These are phyloP conservation scores for Phytophthora palmivora DNA, from an alignment of 352 stramenopile species.

Conservation along the genomic window DNA sequence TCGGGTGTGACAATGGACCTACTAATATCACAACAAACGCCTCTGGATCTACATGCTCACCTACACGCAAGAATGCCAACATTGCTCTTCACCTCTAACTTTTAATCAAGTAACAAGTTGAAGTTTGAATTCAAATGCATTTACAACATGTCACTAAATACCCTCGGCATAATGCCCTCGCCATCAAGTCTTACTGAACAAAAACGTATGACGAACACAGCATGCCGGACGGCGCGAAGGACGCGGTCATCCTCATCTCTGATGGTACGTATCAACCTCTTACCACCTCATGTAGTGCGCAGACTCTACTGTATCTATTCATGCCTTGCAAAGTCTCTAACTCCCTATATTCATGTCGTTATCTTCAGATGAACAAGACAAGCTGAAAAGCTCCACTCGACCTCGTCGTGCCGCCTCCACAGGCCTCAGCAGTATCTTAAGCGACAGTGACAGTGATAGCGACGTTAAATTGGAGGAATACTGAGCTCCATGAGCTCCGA, in stretches of 20 bases:
- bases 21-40: not conserved
- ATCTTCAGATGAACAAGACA: constrained; percentile 33
- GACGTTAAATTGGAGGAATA: constrained; percentile 43
- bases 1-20: not conserved
- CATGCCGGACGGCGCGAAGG: constrained; percentile 22
- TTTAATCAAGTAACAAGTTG: constrained; percentile 7
- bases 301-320: constrained; percentile 3
- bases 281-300: not conserved
- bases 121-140: too few species aligned
- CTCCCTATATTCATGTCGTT: not conserved
- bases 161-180: not conserved
- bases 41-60: constrained; percentile 9
- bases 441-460: constrained; percentile 40
- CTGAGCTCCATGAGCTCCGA: constrained; percentile 20
- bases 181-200: not conserved
- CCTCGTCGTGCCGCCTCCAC: constrained; percentile 17
- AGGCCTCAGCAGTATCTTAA: constrained; percentile 29
- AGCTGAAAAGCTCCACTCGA: constrained; percentile 4
- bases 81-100: constrained; percentile 19
- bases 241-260: constrained; percentile 58
- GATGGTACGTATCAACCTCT: constrained; percentile 37
- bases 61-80: constrained; percentile 43
- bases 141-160: constrained; percentile 1
- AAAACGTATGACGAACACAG: not conserved
- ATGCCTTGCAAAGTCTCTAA: constrained; percentile 1